These are phyloP conservation scores for Tolypocladium nubicola DNA, from an alignment of 2,329 filamentous ascomycete species.

Conservation along the genomic window DNA sequence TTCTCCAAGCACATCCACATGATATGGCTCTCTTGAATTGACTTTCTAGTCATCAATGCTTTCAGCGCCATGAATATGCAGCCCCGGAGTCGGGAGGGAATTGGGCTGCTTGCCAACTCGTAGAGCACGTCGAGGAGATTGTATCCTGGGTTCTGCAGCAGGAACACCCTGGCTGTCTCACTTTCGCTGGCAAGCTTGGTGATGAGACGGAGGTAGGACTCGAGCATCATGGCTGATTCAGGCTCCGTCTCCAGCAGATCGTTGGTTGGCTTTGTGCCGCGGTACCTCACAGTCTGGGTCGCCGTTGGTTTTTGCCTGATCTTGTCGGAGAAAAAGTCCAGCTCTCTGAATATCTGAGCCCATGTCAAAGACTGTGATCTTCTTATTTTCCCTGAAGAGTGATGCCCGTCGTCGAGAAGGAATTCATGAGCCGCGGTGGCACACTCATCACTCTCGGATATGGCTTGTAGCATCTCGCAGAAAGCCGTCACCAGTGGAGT, in stretches of 20 bases:
- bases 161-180: conserved; percentile 57
- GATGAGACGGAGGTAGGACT: conserved; percentile 84
- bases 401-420: conserved; percentile 71
- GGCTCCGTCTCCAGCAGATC: conserved; percentile 72
- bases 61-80: conserved; percentile 73
- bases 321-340: conserved; percentile 72
- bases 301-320: conserved; percentile 60
- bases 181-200: conserved; percentile 73
- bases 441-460: conserved; percentile 73
- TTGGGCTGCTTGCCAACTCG: conserved; percentile 65
- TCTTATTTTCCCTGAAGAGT: conserved; percentile 66
- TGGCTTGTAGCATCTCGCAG: conserved; percentile 87
- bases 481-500: conserved; percentile 95
- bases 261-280: conserved; percentile 48
- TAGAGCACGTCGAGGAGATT: conserved; percentile 66
- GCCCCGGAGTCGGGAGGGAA: conserved; percentile 68
- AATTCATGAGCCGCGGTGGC: conserved; percentile 83
- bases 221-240: conserved; percentile 92
- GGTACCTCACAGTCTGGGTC: conserved; percentile 29
- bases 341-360: conserved; percentile 83
- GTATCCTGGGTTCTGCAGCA: conserved; percentile 55
- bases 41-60: conserved; percentile 67
- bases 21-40: conserved; percentile 50
- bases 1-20: conserved; percentile 76
- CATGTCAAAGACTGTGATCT: conserved; percentile 81